phyloP scores from a whole-genome alignment of 73 alveolate genomes.

The Vitrella brassicaformis region DNA sequence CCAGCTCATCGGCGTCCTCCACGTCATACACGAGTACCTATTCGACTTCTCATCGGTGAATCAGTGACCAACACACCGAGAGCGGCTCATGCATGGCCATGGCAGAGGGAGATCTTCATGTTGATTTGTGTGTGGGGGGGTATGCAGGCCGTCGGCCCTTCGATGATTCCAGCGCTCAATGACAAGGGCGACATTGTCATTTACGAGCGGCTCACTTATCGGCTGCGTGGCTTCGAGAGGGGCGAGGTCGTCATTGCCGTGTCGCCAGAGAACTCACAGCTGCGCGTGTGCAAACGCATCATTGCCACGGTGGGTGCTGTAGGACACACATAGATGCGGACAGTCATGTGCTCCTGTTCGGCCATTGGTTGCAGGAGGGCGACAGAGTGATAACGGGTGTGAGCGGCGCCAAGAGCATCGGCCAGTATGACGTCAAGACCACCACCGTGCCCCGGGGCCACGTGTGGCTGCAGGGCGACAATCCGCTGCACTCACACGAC shows the following conservation, averaged over 20 bases:
- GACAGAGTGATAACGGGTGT: background rate
- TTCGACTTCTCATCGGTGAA: no score
- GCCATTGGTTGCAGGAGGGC: background rate
- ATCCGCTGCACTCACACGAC: conserved; percentile 32
- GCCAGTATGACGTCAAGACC: no score
- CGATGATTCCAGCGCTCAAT: conserved; percentile 34
- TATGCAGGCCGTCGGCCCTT: conserved; percentile 51
- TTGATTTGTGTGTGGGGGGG: no score
- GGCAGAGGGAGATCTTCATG: no score
- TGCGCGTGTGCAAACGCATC: background rate
- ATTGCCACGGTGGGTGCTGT: background rate
- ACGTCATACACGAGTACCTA: no score
- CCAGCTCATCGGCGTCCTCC: no score
- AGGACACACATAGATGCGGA: background rate
- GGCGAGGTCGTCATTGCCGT: conserved; percentile 33
- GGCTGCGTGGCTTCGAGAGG: conserved; percentile 19
- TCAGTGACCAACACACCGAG: no score
- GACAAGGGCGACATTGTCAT: conserved; percentile 18
- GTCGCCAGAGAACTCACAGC: conserved; percentile 15
- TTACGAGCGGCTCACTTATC: conserved; percentile 21
- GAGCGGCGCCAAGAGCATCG: no score
- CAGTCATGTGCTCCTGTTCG: background rate
- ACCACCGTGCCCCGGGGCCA: conserved; percentile 43
- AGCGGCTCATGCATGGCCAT: no score
- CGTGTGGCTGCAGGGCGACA: conserved; percentile 50